Percentiles rank a stretch among this genome's conserved stretches.
These are phyloP conservation scores for Tulasnella sp. DNA, from an alignment of 768 basidiomycete genomes.

Conservation along the genomic window DNA sequence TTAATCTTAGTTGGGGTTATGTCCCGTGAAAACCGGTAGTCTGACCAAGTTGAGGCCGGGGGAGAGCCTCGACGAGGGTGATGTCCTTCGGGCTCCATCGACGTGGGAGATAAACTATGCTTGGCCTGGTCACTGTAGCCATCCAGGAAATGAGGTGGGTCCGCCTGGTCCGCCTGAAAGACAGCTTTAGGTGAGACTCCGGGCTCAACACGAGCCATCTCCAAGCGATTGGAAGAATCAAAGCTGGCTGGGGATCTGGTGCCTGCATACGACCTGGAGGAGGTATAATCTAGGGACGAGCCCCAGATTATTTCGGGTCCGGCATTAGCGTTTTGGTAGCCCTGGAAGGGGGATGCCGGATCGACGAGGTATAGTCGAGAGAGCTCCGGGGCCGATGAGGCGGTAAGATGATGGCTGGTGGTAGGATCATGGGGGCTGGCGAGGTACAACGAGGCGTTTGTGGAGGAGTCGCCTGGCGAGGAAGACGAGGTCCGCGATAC, in stretches of 20 bases:
- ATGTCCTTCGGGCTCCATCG: not conserved
- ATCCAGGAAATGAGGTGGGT: not conserved
- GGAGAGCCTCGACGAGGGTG: constrained; percentile 1
- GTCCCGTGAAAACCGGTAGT: not conserved
- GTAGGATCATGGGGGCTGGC: not conserved
- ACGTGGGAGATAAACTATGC: not conserved
- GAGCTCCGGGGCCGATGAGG: constrained; percentile 21
- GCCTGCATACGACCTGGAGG: not conserved
- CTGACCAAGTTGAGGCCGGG: not conserved
- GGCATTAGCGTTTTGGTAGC: not conserved
- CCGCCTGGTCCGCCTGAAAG: not conserved
- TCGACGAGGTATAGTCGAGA: not conserved
- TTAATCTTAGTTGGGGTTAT: constrained; percentile 40
- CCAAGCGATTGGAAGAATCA: not conserved
- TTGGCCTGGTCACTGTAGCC: not conserved
- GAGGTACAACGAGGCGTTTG: not conserved
- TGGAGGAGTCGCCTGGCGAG: not conserved
- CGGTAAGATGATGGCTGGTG: not conserved
- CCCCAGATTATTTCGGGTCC: not conserved
- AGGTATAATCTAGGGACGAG: not conserved
- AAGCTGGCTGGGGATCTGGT: not conserved
- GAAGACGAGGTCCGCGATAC: not conserved
- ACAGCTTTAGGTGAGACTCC: constrained; percentile 11
- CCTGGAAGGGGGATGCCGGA: not conserved
- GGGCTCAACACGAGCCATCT: not conserved